A percentile compares a stretch with the other conserved stretches of the same genome.
These are phyloP conservation scores for Pseudonitzschia pungens DNA, from an alignment of 108 stramenopile species.

Conservation along the genomic window DNA sequence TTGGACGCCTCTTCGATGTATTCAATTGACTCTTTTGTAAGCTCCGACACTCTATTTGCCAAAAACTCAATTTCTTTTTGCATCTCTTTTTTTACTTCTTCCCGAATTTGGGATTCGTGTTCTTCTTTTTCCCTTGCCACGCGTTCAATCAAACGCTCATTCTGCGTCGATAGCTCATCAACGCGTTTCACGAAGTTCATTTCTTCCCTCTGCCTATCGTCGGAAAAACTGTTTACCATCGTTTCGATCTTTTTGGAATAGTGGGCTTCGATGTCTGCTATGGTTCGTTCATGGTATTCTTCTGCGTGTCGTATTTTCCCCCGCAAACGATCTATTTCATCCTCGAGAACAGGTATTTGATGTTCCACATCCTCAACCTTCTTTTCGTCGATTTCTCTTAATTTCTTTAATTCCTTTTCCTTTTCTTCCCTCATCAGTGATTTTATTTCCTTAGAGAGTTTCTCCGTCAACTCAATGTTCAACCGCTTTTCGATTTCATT, in stretches of 20 bases:
- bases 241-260: conserved; percentile 22
- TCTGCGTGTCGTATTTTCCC: conserved; percentile 1
- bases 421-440: conserved; percentile 13
- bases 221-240: conserved; percentile 22
- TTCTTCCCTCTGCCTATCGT: conserved; percentile 26
- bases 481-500: conserved; percentile 5
- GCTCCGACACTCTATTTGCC: conserved; percentile 15
- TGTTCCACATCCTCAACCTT: conserved; percentile 15
- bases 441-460: conserved; percentile 19
- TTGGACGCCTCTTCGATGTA: neutral
- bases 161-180: conserved; percentile 25
- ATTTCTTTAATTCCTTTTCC: conserved; percentile 22
- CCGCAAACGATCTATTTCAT: conserved; percentile 27
- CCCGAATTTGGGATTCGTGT: conserved; percentile 17
- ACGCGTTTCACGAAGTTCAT: conserved; percentile 21
- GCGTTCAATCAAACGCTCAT: conserved; percentile 14
- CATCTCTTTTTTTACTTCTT: conserved; percentile 21
- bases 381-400: conserved; percentile 23
- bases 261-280: conserved; percentile 21
- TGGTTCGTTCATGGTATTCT: neutral
- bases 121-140: conserved; percentile 33
- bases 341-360: conserved; percentile 10
- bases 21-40: conserved; percentile 10
- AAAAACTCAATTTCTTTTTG: conserved; percentile 27
- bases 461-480: conserved; percentile 19